Evolutionary conservation across 495 filamentous ascomycete genomes (phyloP).

Genomic region (Penicillium coprophilum): DNA sequence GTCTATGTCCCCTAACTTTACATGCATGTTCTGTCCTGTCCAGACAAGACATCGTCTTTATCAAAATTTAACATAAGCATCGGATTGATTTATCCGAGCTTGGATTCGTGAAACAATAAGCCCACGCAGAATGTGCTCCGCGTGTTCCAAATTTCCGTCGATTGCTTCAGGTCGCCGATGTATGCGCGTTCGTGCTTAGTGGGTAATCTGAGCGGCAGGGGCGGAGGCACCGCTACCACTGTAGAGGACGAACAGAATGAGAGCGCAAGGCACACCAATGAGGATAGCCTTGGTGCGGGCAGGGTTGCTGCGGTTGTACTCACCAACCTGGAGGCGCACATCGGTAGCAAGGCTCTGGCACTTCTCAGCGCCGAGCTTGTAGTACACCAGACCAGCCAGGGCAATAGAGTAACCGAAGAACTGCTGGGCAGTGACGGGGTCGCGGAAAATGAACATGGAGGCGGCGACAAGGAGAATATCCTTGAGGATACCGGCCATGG

Average conservation of each 20-base stretch:
- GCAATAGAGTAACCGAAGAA: constrained; percentile 95
- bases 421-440: constrained; percentile 76
- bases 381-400: constrained; percentile 87
- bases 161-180: constrained; percentile 11
- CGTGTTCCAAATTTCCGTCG: constrained; percentile 5
- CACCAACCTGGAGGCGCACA: constrained; percentile 50
- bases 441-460: constrained; percentile 84
- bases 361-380: constrained; percentile 84
- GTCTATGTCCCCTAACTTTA: constrained; percentile 15
- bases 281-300: constrained; percentile 65
- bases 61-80: constrained; percentile 17
- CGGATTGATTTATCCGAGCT: constrained; percentile 6
- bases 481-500: constrained; percentile 93
- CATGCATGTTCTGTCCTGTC: constrained; percentile 16
- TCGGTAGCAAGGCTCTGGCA: constrained; percentile 66
- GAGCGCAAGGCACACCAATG: constrained; percentile 51
- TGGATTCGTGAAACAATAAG: constrained; percentile 18
- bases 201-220: constrained; percentile 20
- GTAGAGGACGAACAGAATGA: constrained; percentile 62
- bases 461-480: constrained; percentile 87
- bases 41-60: constrained; percentile 16
- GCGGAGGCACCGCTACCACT: constrained; percentile 25
- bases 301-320: constrained; percentile 58
- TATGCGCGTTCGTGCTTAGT: constrained; percentile 11
- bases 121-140: constrained; percentile 8